These are phyloP conservation scores for Boehmeria nivea DNA, from an alignment of 306 rosid genomes.

Conservation along the genomic window DNA sequence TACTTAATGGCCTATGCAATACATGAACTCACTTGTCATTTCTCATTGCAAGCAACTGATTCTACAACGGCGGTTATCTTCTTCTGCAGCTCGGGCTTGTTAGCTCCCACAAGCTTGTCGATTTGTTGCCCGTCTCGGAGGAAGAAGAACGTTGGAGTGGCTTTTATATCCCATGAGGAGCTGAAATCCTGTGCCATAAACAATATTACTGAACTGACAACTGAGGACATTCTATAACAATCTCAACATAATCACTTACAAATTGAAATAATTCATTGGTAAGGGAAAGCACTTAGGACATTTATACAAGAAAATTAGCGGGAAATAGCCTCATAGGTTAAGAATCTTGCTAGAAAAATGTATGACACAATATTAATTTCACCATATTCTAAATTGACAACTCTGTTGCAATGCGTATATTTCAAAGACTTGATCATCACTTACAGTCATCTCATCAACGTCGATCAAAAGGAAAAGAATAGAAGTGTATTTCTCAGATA, in stretches of 20 bases:
- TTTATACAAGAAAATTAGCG: not conserved
- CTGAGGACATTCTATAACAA: too few species aligned
- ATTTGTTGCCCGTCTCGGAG: constrained; percentile 73
- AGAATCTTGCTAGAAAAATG: not conserved
- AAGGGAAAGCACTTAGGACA: not conserved
- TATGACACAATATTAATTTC: not conserved
- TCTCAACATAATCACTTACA: too few species aligned
- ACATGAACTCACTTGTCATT: constrained; percentile 19
- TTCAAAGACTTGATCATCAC: constrained; percentile 21
- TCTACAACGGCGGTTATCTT: constrained; percentile 55
- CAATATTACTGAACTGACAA: too few species aligned
- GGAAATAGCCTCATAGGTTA: not conserved
- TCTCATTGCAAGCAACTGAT: constrained; percentile 21
- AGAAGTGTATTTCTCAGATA: constrained; percentile 76
- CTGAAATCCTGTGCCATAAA: constrained; percentile 71
- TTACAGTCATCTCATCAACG: constrained; percentile 89
- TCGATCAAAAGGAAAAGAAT: constrained; percentile 77
- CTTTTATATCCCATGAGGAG: constrained; percentile 93
- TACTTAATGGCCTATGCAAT: not conserved
- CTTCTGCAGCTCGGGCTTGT: constrained; percentile 83
- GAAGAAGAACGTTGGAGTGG: constrained; percentile 97
- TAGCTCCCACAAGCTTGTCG: constrained; percentile 97
- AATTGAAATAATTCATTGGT: too few species aligned
- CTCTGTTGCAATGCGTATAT: not conserved
- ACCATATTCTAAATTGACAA: not conserved